Evolutionary conservation across 2,329 filamentous ascomycete genomes (phyloP).

Genomic region (Septoria petroselini): DNA sequence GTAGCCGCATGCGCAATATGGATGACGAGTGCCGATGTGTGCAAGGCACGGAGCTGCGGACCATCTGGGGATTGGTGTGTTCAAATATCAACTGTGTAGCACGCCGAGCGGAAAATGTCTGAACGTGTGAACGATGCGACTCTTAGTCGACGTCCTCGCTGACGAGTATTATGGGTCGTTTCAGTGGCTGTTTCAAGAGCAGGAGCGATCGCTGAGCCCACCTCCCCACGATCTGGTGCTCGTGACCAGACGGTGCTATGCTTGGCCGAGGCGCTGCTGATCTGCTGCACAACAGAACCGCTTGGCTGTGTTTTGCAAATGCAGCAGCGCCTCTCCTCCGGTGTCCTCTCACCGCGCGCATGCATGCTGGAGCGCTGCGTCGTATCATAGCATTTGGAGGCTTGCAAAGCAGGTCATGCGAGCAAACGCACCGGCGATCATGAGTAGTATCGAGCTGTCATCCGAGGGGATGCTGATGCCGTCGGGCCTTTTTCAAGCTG

Average conservation of each 20-base stretch:
- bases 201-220: too few relatives aligned
- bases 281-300: constrained; percentile 5
- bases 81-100: neutral
- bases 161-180: too few relatives aligned
- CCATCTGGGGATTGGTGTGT: too few relatives aligned
- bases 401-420: constrained; percentile 3
- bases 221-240: constrained; percentile 5
- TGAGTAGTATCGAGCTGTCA: constrained; percentile 6
- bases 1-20: neutral
- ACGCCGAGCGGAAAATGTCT: neutral
- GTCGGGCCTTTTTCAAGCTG: constrained; percentile 6
- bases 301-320: neutral
- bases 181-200: too few relatives aligned
- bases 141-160: too few relatives aligned
- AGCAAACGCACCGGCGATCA: constrained; percentile 9
- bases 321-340: neutral
- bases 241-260: constrained; percentile 5
- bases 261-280: constrained; percentile 7
- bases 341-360: constrained; percentile 1
- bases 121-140: too few relatives aligned
- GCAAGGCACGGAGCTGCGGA: neutral
- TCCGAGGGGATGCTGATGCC: constrained; percentile 3
- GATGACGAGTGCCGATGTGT: constrained; percentile 1
- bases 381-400: neutral
- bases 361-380: neutral